These are phyloP conservation scores for Myxozyma neotropica DNA, from an alignment of 805 yeast genomes.

Conservation along the genomic window DNA sequence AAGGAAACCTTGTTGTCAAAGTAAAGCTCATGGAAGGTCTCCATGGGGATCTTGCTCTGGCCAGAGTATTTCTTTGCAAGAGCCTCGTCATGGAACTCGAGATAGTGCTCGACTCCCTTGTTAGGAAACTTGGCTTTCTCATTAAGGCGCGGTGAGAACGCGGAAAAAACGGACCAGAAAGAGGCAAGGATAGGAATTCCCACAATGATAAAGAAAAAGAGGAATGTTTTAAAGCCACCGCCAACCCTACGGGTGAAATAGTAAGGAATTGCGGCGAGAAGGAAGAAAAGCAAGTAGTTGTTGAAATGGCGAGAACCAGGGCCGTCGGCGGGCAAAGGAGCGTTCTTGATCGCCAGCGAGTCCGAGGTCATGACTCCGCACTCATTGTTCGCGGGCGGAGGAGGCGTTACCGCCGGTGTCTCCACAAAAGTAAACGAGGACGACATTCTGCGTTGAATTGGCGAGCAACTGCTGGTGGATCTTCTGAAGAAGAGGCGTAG, in stretches of 20 bases:
- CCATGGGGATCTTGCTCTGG: conserved; percentile 79
- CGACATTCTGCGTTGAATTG: conserved; percentile 19
- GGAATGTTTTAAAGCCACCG: conserved; percentile 64
- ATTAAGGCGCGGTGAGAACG: conserved; percentile 78
- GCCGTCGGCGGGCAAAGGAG: conserved; percentile 89
- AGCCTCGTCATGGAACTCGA: conserved; percentile 77
- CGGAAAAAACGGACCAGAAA: conserved; percentile 78
- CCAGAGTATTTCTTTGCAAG: conserved; percentile 72
- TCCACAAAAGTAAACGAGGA: conserved; percentile 53
- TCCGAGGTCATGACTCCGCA: conserved; percentile 57
- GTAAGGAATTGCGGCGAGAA: conserved; percentile 61
- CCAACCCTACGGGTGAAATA: conserved; percentile 67
- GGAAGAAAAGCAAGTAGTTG: conserved; percentile 56
- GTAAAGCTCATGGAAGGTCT: conserved; percentile 85
- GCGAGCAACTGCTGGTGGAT: too few relatives aligned
- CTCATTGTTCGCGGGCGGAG: conserved; percentile 47
- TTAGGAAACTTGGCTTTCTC: conserved; percentile 76
- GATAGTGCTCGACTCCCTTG: conserved; percentile 74
- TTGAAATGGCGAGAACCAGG: conserved; percentile 78
- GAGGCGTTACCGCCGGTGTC: conserved; percentile 59
- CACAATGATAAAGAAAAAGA: conserved; percentile 58
- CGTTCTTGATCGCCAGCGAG: conserved; percentile 77
- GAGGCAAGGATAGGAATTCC: conserved; percentile 75
- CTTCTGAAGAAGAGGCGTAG: background rate
- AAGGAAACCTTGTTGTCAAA: conserved; percentile 82